A percentile compares a stretch with the other conserved stretches of the same genome.
phyloP scores from a whole-genome alignment of 2,329 filamentous ascomycete genomes.

The Endocalyx cinctus region DNA sequence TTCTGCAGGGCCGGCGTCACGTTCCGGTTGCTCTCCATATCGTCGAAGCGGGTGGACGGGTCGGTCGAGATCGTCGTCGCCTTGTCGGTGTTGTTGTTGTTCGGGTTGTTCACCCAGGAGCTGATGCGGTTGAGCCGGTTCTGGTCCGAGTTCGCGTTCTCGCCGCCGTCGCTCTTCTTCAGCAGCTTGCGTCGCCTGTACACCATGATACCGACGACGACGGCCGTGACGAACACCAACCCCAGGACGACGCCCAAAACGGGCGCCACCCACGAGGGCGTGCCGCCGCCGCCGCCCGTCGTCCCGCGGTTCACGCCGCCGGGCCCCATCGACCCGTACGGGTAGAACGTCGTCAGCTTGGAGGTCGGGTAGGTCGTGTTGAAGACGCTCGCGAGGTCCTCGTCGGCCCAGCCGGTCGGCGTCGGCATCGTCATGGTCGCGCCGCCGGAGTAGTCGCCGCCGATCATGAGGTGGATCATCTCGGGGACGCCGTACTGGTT shows the following conservation, averaged over 20 bases:
- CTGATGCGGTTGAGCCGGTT: constrained; percentile 40
- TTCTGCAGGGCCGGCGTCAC: no score
- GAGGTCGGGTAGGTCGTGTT: constrained; percentile 47
- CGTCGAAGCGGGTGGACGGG: constrained; percentile 33
- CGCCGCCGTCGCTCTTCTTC: constrained; percentile 29
- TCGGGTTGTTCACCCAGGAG: constrained; percentile 48
- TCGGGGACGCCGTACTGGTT: constrained; percentile 66
- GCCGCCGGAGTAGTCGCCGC: constrained; percentile 60
- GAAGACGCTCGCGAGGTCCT: constrained; percentile 49
- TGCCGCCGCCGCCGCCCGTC: constrained; percentile 28
- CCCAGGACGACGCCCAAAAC: constrained; percentile 59
- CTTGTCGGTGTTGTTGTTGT: constrained; percentile 39
- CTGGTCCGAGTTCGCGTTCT: constrained; percentile 40
- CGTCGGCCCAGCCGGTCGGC: constrained; percentile 50
- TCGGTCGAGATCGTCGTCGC: constrained; percentile 41
- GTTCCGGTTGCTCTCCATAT: constrained; percentile 31
- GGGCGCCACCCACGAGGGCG: constrained; percentile 55
- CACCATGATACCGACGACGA: constrained; percentile 47
- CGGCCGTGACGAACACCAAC: constrained; percentile 48
- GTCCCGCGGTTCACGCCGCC: constrained; percentile 19
- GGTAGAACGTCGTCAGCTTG: constrained; percentile 57
- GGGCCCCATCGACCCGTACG: constrained; percentile 42
- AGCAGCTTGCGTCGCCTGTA: constrained; percentile 46
- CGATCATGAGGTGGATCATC: constrained; percentile 60
- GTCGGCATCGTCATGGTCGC: constrained; percentile 65